Base-by-base conservation (phyloP, 495 filamentous ascomycete genomes). In the Letharia lupina region DNA sequence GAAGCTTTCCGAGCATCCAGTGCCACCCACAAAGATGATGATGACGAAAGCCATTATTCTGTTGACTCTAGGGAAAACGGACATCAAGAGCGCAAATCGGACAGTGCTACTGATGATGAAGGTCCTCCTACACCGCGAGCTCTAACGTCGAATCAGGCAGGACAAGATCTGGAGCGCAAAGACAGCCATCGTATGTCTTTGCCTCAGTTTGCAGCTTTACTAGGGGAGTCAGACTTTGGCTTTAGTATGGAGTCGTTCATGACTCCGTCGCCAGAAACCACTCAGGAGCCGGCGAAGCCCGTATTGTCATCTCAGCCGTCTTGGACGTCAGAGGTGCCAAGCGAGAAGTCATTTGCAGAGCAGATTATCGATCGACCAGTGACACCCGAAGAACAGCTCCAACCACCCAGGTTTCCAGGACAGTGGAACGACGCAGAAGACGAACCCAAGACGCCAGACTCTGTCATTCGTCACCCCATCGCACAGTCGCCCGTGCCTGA, bases 381-480 rank as follows among this genome's bases (percentile, higher is more conserved):
- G 28, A 92, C 89, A 3, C 89, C 90, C 4, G 82, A 88, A 63
- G 80, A 81, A 59, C 74, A 84, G 45, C 73, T 79, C 31, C 67
- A 70, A 68, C 59, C 71, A 67, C 85, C 82, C 77, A 79, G 81
- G 42, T 82, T 78, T n/a, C 73, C 76, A 0, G 77, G 75, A 50
- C 72, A 76, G 37, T 75, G 79, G 40, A 74, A 78, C 35, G 73
- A 80, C 3, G 81, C 81, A 8, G 81, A 81, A 42, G 79, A 84
- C 56, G 86, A 90, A 61, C 88, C 89, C 3, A 87, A 89, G 45
- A 96, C 93, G 4, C 91, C 91, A 13, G 91, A 94, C 40, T 97
- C 94, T n/a, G 92, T 97, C 37, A 95, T 97, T 68, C 89, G 91
- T 65, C 90, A 90, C 69, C 84, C 90, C 28, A 70, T 80, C 33